A percentile compares a stretch with the other conserved stretches of the same genome.
Conservation (phyloP, 768 basidiomycete genomes). For the Tephrocybe sp. region DNA sequence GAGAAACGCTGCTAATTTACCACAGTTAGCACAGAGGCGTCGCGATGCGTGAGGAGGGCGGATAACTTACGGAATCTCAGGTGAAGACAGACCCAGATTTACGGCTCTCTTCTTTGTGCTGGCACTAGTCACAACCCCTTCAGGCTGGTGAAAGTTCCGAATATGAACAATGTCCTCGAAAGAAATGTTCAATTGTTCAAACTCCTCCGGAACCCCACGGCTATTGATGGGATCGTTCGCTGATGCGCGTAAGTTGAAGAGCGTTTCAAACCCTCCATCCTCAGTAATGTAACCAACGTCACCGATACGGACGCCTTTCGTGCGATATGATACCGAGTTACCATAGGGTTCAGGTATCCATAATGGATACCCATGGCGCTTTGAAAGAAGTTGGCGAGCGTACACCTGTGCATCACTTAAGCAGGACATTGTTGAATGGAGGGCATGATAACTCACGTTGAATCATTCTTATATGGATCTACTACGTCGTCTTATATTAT, state of each 20-base stretch:
- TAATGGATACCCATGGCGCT: slow-evolving; percentile 30
- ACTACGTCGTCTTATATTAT: no score
- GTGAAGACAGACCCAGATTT: slow-evolving; percentile 8
- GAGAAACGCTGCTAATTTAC: slow-evolving; percentile 3
- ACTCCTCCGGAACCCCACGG: slow-evolving; percentile 16
- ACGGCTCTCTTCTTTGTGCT: slow-evolving; percentile 6
- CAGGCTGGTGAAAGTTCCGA: slow-evolving; percentile 10
- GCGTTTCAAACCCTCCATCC: slow-evolving; percentile 22
- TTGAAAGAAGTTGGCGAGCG: slow-evolving; percentile 13
- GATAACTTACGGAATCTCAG: slow-evolving; percentile 10
- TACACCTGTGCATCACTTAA: slow-evolving; percentile 18
- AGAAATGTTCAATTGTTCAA: slow-evolving; percentile 12
- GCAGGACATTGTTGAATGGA: no score
- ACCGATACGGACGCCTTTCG: slow-evolving; percentile 22
- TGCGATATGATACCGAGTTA: slow-evolving; percentile 20
- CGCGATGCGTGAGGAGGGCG: no score
- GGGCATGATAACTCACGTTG: no score
- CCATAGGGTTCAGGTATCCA: slow-evolving; percentile 33
- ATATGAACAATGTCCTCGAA: slow-evolving; percentile 15
- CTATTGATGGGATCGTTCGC: slow-evolving; percentile 15
- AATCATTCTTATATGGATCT: no score
- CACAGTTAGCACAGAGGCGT: no score
- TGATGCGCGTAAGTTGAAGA: slow-evolving; percentile 21
- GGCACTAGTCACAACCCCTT: slow-evolving; percentile 9
- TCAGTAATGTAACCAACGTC: slow-evolving; percentile 23